Evolutionary conservation across 2,329 filamentous ascomycete species (phyloP).

Genomic region (Mariannaea elegans): DNA sequence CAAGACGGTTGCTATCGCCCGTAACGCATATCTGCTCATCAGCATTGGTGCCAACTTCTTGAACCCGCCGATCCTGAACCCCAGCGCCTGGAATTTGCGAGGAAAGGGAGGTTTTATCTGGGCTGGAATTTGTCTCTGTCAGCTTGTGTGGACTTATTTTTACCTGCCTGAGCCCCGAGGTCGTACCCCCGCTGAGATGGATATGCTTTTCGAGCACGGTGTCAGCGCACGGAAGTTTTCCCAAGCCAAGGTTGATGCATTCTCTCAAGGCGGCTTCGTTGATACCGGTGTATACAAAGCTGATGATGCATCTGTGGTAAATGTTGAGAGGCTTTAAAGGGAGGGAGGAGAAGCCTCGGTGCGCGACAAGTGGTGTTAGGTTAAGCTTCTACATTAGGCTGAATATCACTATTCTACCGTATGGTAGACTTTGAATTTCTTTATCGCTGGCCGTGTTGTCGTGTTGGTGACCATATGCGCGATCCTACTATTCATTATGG

Average conservation of each 20-base stretch:
- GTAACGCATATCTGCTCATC: constrained; percentile 58
- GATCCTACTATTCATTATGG: no score
- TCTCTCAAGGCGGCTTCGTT: background rate
- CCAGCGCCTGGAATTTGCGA: constrained; percentile 55
- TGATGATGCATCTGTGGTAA: no score
- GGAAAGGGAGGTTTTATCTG: constrained; percentile 60
- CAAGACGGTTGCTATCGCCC: constrained; percentile 56
- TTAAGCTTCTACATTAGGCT: no score
- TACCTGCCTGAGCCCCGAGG: constrained; percentile 63
- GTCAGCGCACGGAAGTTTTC: constrained; percentile 53
- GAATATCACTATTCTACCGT: no score
- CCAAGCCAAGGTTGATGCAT: constrained; percentile 27
- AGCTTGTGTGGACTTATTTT: constrained; percentile 59
- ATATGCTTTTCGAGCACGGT: constrained; percentile 60
- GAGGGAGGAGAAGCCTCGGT: no score
- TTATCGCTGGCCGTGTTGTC: no score
- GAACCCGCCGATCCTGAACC: constrained; percentile 55
- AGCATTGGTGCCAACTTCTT: constrained; percentile 57
- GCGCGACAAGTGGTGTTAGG: no score
- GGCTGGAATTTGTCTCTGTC: constrained; percentile 50
- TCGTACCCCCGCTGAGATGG: constrained; percentile 63
- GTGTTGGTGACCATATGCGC: no score
- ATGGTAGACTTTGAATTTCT: no score
- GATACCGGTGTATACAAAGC: no score
- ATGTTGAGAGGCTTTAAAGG: no score